These are phyloP conservation scores for Amphichorda felina DNA, from an alignment of 2,329 filamentous ascomycete genomes.

Conservation along the genomic window DNA sequence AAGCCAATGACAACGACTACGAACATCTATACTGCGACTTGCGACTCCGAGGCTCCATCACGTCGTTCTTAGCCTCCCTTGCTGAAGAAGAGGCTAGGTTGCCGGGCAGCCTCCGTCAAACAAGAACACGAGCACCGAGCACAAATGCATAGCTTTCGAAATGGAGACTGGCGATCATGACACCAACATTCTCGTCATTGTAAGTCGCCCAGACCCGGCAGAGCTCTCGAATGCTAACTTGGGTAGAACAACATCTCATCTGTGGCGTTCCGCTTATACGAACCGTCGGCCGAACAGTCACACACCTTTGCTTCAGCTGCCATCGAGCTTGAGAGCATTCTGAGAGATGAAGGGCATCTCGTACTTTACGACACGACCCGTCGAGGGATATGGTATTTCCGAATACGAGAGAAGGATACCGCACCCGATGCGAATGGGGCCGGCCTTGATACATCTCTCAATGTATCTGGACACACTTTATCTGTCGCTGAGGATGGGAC, in stretches of 20 bases:
- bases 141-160: conserved; percentile 26
- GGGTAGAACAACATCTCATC: conserved; percentile 43
- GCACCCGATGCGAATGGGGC: conserved; percentile 6
- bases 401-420: conserved; percentile 28
- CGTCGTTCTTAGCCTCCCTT: too few species aligned
- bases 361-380: conserved; percentile 38
- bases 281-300: conserved; percentile 29
- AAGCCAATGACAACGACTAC: conserved; percentile 7
- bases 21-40: too few species aligned
- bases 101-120: not conserved
- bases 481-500: conserved; percentile 33
- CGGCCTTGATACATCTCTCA: conserved; percentile 25
- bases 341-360: conserved; percentile 40
- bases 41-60: too few species aligned
- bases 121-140: conserved; percentile 1
- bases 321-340: conserved; percentile 36
- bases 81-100: too few species aligned
- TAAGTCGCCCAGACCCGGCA: conserved; percentile 18
- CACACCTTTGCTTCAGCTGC: conserved; percentile 31
- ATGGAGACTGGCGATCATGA: conserved; percentile 55
- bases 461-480: conserved; percentile 31
- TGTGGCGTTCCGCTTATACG: conserved; percentile 43
- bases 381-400: conserved; percentile 43
- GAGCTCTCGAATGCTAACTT: conserved; percentile 6
- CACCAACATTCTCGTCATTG: conserved; percentile 48